phyloP scores from a whole-genome alignment of 1,139 yeast genomes.

The Pichia inconspicua region DNA sequence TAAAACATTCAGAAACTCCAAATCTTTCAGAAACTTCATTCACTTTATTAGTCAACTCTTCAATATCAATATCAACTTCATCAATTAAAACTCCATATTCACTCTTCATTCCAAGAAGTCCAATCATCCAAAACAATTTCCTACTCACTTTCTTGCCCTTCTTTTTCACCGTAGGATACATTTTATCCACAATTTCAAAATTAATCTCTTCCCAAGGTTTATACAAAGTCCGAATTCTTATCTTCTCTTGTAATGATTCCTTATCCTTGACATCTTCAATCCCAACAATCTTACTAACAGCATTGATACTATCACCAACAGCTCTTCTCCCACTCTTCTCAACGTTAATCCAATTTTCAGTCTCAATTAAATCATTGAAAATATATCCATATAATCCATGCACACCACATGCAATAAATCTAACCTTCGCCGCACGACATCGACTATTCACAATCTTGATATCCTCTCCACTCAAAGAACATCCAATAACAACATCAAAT shows the following conservation, averaged over 20 bases:
- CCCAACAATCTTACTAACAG: conserved; percentile 42
- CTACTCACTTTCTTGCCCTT: conserved; percentile 54
- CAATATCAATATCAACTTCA: conserved; percentile 14
- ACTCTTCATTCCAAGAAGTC: conserved; percentile 37
- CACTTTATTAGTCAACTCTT: conserved; percentile 26
- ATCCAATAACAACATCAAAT: conserved; percentile 69
- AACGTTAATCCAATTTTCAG: conserved; percentile 49
- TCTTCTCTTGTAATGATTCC: conserved; percentile 33
- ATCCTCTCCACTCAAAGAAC: conserved; percentile 39
- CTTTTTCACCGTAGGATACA: conserved; percentile 36
- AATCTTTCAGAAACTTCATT: conserved; percentile 28
- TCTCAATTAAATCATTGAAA: conserved; percentile 68
- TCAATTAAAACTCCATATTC: conserved; percentile 16
- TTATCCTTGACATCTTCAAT: conserved; percentile 38
- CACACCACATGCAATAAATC: conserved; percentile 60
- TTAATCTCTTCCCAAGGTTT: conserved; percentile 32
- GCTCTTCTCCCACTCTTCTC: conserved; percentile 40
- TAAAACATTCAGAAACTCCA: conserved; percentile 30
- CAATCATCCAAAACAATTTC: conserved; percentile 53
- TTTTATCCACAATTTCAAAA: conserved; percentile 23
- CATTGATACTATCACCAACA: conserved; percentile 39
- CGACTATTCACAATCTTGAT: conserved; percentile 43
- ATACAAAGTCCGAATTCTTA: conserved; percentile 51
- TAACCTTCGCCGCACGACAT: conserved; percentile 34
- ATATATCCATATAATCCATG: conserved; percentile 83